phyloP scores from a whole-genome alignment of 176 grass and related monocot species.

The Juncus effusus region DNA sequence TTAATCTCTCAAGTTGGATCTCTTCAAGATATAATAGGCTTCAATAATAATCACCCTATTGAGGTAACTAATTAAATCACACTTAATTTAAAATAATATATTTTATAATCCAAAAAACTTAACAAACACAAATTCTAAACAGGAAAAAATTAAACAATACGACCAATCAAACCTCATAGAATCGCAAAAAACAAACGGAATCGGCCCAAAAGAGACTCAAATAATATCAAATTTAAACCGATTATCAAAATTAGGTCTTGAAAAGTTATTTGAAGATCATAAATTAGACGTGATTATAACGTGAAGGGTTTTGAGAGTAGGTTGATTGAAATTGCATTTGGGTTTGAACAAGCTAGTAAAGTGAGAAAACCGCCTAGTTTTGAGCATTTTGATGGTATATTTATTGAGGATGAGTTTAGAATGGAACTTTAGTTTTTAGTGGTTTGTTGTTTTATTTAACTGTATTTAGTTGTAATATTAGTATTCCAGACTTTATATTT shows the following conservation, averaged over 20 bases:
- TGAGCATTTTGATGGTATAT: conserved; percentile 34
- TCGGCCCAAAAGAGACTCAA: conserved; percentile 37
- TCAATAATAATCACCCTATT: conserved; percentile 48
- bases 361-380: conserved; percentile 51
- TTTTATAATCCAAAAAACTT: too few relatives aligned
- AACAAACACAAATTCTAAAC: too few relatives aligned
- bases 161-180: conserved; percentile 50
- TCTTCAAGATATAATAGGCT: conserved; percentile 68
- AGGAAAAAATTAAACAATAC: conserved; percentile 62
- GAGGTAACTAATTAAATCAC: conserved; percentile 32
- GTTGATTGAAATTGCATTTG: conserved; percentile 72
- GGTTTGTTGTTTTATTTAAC: too few relatives aligned
- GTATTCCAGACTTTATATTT: too few relatives aligned
- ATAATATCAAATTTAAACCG: conserved; percentile 49
- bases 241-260: conserved; percentile 44
- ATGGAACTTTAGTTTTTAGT: background rate
- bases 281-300: conserved; percentile 57
- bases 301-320: conserved; percentile 62
- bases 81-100: background rate
- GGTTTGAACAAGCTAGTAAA: conserved; percentile 65
- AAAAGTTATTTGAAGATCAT: conserved; percentile 53
- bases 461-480: too few relatives aligned
- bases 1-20: conserved; percentile 43
- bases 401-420: conserved; percentile 23
- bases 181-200: conserved; percentile 58